A percentile compares a stretch with the other conserved stretches of the same genome.
Conservation (phyloP, 768 basidiomycete genomes). For the Sporobolomyces pararoseus region DNA sequence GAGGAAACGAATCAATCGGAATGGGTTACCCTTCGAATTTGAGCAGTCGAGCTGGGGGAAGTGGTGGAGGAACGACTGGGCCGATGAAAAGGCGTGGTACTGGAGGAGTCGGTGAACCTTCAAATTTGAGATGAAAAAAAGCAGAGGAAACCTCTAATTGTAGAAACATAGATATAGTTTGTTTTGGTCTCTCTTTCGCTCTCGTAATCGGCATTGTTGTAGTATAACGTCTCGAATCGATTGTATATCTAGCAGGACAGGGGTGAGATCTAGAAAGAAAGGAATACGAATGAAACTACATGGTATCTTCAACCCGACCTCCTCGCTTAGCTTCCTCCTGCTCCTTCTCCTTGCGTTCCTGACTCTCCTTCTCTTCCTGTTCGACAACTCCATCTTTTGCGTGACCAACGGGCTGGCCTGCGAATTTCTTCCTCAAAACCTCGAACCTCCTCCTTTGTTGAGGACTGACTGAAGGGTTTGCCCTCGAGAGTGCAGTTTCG, state of each 20-base stretch:
- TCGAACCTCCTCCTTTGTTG: constrained; percentile 80
- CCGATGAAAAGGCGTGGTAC: constrained; percentile 12
- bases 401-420: constrained; percentile 58
- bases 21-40: not conserved
- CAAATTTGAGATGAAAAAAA: not conserved
- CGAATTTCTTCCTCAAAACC: constrained; percentile 71
- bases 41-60: no score
- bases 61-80: not conserved
- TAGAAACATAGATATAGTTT: not conserved
- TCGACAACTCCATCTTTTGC: constrained; percentile 31
- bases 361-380: constrained; percentile 13
- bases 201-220: no score
- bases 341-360: not conserved
- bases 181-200: not conserved
- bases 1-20: not conserved
- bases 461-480: constrained; percentile 76
- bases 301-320: not conserved
- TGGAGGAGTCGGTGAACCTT: not conserved
- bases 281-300: not conserved
- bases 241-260: no score
- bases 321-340: not conserved
- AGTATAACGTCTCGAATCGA: no score
- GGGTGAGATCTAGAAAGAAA: no score
- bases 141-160: no score
- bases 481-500: constrained; percentile 66